Evolutionary conservation across 768 basidiomycete species (phyloP), one percentile per base, ranked within the genome.

Genomic region (Boletus subcaerulescens): DNA sequence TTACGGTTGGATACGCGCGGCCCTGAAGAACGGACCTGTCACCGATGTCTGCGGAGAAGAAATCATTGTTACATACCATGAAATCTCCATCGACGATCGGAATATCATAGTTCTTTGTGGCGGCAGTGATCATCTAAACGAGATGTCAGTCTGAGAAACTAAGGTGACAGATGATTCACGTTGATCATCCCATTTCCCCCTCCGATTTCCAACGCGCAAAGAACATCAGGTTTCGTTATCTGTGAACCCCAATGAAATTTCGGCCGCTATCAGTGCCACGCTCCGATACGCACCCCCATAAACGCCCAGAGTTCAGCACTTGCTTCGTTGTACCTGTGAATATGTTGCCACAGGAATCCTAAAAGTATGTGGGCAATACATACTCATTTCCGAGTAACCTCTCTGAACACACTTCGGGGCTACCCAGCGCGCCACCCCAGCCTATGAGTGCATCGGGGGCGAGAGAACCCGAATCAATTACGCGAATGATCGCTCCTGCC

Each of bases 111-210:
- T 73, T 66, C 53, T 63, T 68, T 32, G 69, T 67, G 48, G 72
- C 69, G 48, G 65, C 73, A 10, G 63, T 65, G 61, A 73, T 65
- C 64, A 74, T 76, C 74, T 72, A 49, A 33, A 45, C 48, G 42
- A 53, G 24, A 56, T 42, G 49, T 61, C 53, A 65, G 32, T 15
- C 22, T 44, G 39, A 52, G 45, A 56, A 48, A 52, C 31, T 8
- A 12, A 33, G 18, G 26, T 45, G 29, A 45, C 36, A 38, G 45
- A 45, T 38, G 53, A 64, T 67, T 35, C 59, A 74, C 74, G 56
- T 72, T 59, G 72, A 71, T 71, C 72, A 80, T 74, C 33, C 78
- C 77, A 51, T 79, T 78, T 43, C 69, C 72, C 15, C 76, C 76
- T 13, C 77, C 78, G 40, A 80, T 78, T 60, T 76, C 74, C 33